Base-by-base conservation (phyloP, 768 basidiomycete species). In the Suillus cothurnatus region DNA sequence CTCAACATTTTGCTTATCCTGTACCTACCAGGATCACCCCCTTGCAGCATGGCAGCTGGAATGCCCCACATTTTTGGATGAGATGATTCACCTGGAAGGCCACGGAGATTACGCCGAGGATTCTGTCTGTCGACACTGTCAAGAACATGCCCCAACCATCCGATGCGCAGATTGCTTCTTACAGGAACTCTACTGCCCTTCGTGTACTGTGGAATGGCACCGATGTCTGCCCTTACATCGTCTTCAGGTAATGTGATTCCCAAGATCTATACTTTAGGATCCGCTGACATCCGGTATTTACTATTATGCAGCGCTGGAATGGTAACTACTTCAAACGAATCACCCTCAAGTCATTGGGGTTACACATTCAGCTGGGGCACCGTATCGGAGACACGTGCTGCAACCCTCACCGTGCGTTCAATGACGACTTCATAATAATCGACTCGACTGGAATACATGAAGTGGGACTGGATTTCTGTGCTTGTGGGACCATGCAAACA, bases 311-410 rank as follows among this genome's bases (percentile, higher is more conserved):
- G 63, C 39, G 38, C 6, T 74, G 73, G 73, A 70, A 67, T 61
- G 67, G 68, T 0, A 26, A 23, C 6, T 71, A 62, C 53, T 74
- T 72, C 36, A 61, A 70, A 36, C 59, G 47, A 7, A 61, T 60
- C 0, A 53, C 62, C 2, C 61, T 75, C 6, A 73, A 71, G 55
- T 21, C 43, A 15, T n/a, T 75, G 0, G 73, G 75, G 1, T 38
- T 74, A 3, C 62, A 63, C 6, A 62, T 73, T 3, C 73, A 73
- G 36, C 64, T 75, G 23, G 74, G 73, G 4, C 74, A 75, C 38
- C 59, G 45, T 1, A 36, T 36, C 5, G 63, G 64, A 28, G 53
- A 62, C 2, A 1, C 9, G 6, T 77, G 78, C 60, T 34, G 26
- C 23, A 39, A 57, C 17, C 58, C 64, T 41, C 17, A 50, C 8